A percentile compares a stretch with the other conserved stretches of the same genome.
Conservation (phyloP, 2,329 filamentous ascomycete genomes). For the Pleurostoma richardsiae region DNA sequence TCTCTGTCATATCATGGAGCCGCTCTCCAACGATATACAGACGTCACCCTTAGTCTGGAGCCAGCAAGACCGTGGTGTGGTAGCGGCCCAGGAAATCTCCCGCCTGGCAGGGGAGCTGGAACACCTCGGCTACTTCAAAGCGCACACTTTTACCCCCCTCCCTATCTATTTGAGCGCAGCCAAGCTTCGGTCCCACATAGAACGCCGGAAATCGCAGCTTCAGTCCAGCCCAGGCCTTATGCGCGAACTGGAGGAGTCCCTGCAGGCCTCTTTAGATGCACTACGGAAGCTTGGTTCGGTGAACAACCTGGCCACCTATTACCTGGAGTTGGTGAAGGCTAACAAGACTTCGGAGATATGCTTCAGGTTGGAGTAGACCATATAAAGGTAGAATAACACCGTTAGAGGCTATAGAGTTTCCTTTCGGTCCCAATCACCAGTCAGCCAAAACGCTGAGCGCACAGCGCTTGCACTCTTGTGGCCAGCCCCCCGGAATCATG, state of each 20-base stretch:
- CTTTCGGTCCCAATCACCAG: too few species aligned
- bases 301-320: neutral
- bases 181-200: neutral
- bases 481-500: too few species aligned
- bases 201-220: neutral
- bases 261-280: neutral
- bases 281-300: neutral
- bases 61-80: constrained; percentile 9
- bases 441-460: too few species aligned
- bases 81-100: constrained; percentile 14
- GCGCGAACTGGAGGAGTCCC: neutral
- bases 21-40: constrained; percentile 3
- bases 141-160: neutral
- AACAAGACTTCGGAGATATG: neutral
- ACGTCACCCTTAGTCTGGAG: constrained; percentile 1
- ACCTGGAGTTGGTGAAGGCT: constrained; percentile 12
- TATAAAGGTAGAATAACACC: too few species aligned
- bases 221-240: neutral
- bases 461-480: too few species aligned
- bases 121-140: constrained; percentile 17
- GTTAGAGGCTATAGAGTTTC: too few species aligned
- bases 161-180: neutral
- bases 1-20: constrained; percentile 12
- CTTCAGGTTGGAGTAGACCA: too few species aligned
- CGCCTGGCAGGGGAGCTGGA: constrained; percentile 12